Conservation (phyloP, 441 rosid species). For the Bocquillonia castaneifolia region DNA sequence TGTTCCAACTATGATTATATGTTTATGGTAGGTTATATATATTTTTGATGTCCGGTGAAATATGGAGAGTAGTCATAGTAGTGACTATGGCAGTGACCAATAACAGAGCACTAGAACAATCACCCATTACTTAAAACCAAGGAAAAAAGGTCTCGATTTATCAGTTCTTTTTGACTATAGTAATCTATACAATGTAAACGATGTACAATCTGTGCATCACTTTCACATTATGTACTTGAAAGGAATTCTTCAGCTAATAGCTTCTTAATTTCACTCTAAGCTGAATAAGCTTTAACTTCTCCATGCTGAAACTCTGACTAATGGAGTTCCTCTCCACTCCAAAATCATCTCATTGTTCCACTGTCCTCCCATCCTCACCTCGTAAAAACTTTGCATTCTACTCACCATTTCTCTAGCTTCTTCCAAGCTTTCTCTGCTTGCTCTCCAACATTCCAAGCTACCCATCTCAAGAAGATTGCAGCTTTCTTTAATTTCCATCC, state of each 20-base stretch:
- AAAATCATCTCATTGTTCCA: constrained; percentile 35
- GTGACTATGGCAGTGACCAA: too few relatives aligned
- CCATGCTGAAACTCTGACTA: constrained; percentile 43
- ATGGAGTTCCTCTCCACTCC: constrained; percentile 39
- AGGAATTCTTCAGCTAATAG: not conserved
- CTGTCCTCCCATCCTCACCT: constrained; percentile 30
- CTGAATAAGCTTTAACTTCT: constrained; percentile 12
- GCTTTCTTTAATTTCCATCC: constrained; percentile 25
- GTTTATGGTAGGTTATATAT: too few relatives aligned
- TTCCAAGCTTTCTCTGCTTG: constrained; percentile 31
- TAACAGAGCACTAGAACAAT: not conserved
- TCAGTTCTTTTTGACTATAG: not conserved
- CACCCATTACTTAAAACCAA: not conserved
- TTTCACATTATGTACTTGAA: not conserved
- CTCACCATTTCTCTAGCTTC: constrained; percentile 35
- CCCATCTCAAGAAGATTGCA: not conserved
- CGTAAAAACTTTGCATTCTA: constrained; percentile 24
- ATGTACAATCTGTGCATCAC: not conserved
- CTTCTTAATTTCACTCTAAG: not conserved
- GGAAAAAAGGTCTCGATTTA: not conserved
- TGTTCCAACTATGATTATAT: too few relatives aligned
- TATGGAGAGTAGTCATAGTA: too few relatives aligned
- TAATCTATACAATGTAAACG: not conserved
- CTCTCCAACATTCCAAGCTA: constrained; percentile 17
- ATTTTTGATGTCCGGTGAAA: too few relatives aligned